Percentiles rank a stretch among this genome's conserved stretches.
Conservation (phyloP, 2,329 filamentous ascomycete genomes). For the Colletotrichum sp. region DNA sequence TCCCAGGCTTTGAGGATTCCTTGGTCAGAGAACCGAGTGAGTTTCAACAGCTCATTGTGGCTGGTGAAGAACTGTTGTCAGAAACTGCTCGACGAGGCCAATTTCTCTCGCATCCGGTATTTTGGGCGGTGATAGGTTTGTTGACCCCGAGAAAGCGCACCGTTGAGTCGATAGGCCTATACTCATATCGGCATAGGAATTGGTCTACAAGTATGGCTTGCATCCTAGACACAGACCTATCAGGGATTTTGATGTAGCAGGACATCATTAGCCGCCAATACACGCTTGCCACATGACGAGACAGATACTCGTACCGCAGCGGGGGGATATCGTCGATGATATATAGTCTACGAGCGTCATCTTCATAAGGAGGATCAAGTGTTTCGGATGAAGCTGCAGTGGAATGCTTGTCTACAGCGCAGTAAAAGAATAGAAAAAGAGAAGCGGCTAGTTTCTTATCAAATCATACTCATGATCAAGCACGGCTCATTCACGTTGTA, state of each 20-base stretch:
- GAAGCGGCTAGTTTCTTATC: background rate
- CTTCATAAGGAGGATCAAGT: background rate
- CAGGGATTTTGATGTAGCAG: background rate
- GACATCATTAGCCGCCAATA: background rate
- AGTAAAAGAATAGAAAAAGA: background rate
- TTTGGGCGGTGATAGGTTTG: background rate
- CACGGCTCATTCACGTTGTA: background rate
- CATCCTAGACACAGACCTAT: background rate
- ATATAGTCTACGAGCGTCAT: background rate
- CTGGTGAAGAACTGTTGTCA: background rate
- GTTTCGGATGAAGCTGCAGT: background rate
- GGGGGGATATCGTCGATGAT: background rate
- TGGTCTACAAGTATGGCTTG: background rate
- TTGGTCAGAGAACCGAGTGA: background rate
- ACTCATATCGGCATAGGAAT: background rate
- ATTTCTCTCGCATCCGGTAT: background rate
- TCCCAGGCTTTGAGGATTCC: background rate
- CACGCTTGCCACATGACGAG: background rate
- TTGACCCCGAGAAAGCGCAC: background rate
- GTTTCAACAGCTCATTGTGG: background rate
- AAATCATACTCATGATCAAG: background rate
- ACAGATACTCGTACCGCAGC: background rate
- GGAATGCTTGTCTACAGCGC: fast-evolving
- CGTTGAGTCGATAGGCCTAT: background rate
- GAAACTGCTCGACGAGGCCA: background rate